Base-by-base conservation (phyloP, 441 rosid genomes). In the Croton laevigatus region DNA sequence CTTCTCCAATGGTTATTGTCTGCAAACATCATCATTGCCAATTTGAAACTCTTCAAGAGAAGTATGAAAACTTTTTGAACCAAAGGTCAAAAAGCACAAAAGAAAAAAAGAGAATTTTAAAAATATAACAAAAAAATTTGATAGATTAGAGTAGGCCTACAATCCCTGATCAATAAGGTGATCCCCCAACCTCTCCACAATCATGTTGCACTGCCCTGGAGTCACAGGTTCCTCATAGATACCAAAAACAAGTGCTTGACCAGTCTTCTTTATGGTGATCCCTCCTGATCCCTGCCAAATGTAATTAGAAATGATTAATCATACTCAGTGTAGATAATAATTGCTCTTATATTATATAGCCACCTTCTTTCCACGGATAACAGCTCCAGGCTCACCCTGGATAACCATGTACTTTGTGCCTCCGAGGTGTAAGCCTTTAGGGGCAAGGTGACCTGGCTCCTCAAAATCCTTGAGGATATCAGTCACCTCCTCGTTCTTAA, bases 161-260 rank as follows among this genome's bases (percentile, higher is more conserved):
- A 89, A 82, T 44, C 76, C 88, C 78, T 88, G 92, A 22, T 91
- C 97, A 1, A 88, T 8, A 54, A 91, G 94, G 81, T 91, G 87
- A 79, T 91, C 97, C 0, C 94, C 96, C 12, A 90, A 83, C 96
- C 92, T 91, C 82, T 91, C 96, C 14, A 89, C 94, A 8, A 91
- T 78, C 86, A 87, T 76, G 85, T 89, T 91, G 86, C 97, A 89
- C 71, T 89, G 97, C 13, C 96, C 92, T 46, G 96, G 88, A 34
- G 88, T 85, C 87, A 91, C 75, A 0, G 96, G 92, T 74, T 91
- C 94, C n/a, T 88, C 88, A 2, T 91, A 91, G 73, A 90, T 70
- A 5, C 96, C 97, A 36, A 89, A 78, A 49, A 91, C 70, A 67
- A 88, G 65, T 27, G 97, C 94, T 80, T 78, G 88, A 5, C 14